Conservation (phyloP, 805 yeast species). For the Candida krabiensis region DNA sequence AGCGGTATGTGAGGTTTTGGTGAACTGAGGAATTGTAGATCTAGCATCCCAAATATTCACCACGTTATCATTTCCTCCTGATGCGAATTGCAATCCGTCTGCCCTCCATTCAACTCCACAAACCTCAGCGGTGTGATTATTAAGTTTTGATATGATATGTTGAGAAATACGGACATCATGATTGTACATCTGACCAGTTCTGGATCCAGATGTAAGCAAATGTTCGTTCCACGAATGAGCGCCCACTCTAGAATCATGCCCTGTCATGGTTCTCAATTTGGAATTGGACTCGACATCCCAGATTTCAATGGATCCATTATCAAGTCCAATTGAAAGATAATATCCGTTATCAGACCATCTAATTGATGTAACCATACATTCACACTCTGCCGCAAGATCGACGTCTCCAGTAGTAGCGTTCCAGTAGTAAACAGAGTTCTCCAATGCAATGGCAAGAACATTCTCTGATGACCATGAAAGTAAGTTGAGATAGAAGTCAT, state of each 20-base stretch:
- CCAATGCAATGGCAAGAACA: constrained; percentile 84
- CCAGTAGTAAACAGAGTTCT: constrained; percentile 85
- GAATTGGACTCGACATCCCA: constrained; percentile 86
- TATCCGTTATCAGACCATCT: constrained; percentile 92
- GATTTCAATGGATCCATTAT: constrained; percentile 82
- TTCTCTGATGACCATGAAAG: constrained; percentile 86
- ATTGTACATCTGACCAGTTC: constrained; percentile 79
- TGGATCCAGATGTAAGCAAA: constrained; percentile 80
- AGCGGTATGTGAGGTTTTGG: constrained; percentile 80
- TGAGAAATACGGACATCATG: constrained; percentile 86
- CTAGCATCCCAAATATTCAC: constrained; percentile 94
- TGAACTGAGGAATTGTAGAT: constrained; percentile 63
- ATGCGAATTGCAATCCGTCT: constrained; percentile 84
- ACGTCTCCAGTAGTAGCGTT: constrained; percentile 84
- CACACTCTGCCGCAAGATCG: constrained; percentile 58
- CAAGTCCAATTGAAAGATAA: constrained; percentile 79
- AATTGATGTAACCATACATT: constrained; percentile 62
- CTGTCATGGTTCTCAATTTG: constrained; percentile 76
- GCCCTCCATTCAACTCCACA: constrained; percentile 86
- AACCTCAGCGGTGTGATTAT: constrained; percentile 80
- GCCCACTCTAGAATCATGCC: constrained; percentile 75
- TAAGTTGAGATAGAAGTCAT: constrained; percentile 87
- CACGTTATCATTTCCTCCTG: constrained; percentile 93
- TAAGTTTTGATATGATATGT: constrained; percentile 63
- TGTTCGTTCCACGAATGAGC: constrained; percentile 85